Conservation (phyloP, 2,329 filamentous ascomycete genomes). For the Trichoderma sp. region DNA sequence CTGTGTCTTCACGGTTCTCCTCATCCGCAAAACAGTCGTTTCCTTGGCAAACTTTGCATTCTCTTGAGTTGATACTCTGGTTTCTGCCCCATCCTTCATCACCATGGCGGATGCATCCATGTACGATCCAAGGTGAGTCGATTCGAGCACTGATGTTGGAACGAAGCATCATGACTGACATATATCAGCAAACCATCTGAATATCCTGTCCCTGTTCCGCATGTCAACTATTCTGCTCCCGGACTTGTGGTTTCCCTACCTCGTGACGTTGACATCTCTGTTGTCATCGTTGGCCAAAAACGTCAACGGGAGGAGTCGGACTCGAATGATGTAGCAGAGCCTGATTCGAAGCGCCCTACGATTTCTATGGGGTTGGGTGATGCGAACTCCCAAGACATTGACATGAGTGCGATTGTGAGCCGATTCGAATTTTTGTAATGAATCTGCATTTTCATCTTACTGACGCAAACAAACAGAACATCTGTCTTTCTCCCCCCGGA, state of each 20-base stretch:
- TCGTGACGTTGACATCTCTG: neutral
- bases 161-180: neutral
- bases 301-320: neutral
- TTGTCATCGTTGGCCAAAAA: neutral
- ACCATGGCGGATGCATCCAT: neutral
- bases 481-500: neutral
- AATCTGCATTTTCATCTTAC: neutral
- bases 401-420: neutral
- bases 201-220: neutral
- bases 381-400: neutral
- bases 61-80: neutral
- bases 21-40: neutral
- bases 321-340: neutral
- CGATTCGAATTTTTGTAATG: neutral
- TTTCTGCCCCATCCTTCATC: neutral
- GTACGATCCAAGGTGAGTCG: neutral
- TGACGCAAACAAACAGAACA: neutral
- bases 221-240: neutral
- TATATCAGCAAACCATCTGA: neutral
- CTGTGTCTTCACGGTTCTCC: neutral
- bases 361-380: neutral
- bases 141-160: neutral
- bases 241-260: neutral
- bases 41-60: neutral
- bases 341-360: conserved; percentile 2